Evolutionary conservation across 805 yeast species (phyloP), one percentile per base, ranked within the genome.

Genomic region (Huiozyma sinensis): DNA sequence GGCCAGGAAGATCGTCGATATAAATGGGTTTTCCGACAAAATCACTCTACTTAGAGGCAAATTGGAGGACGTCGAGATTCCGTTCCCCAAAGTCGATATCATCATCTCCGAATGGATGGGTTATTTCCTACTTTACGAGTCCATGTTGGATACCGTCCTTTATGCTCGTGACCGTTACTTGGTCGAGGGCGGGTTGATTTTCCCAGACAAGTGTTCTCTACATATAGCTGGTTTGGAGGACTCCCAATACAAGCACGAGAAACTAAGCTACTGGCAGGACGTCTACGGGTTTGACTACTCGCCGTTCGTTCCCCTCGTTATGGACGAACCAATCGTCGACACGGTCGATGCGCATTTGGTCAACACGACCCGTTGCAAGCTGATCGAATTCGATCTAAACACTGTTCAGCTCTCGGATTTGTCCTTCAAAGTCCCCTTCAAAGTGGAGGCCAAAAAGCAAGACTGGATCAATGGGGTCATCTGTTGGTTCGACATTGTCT

Each of bases 51-150:
- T 90, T 42, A 82, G 83, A 65, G 98, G 98, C 40, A 92, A 92
- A 60, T 73, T 92, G 65, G 99, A 92, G 68, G 98, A 92, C 58
- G 85, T 94, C 45, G 73, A 65, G 38, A 70, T 92, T 54, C 97
- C 97, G 35, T 89, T 74, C 52, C 79, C 79, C 44, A 71, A 83
- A 61, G 99, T 92, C 44, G 99, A 92, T 63, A 90, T 92, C 55
- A 92, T 92, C 53, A 81, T 92, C 48, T 81, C 92, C 50, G 99
- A 92, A 66, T 92, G 99, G 99, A 92, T 92, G 99, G 99, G 99
- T 12, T 92, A 92, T 66, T 92, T 92, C 59, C 67, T 94, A 54
- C 72, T 94, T 45, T 92, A 90, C 63, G 99, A 92, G 72, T 85
- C 95, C 48, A 92, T 92, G 99, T 75, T 92, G 63, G 97, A 92